phyloP scores from a whole-genome alignment of 1,284 basidiomycete genomes.

The Apiotrichum akiyoshidainum region DNA sequence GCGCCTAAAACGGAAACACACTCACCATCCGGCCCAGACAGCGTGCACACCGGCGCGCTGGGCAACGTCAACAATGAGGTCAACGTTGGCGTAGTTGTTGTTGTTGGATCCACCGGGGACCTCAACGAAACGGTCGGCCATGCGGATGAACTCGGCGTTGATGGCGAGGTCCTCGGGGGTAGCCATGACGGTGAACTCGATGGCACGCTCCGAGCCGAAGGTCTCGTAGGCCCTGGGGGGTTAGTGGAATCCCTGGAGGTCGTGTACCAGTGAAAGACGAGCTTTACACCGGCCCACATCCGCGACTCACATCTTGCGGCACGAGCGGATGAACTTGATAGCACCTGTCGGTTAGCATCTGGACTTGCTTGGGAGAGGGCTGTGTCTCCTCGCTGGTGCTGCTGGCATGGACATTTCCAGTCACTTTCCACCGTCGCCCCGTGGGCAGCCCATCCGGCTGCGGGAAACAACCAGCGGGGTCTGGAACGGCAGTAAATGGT shows the following conservation, averaged over 20 bases:
- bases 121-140: constrained; percentile 99
- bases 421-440: no score
- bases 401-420: no score
- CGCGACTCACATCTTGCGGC: neutral
- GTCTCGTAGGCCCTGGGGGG: constrained; percentile 89
- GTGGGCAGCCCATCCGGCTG: no score
- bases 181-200: constrained; percentile 99
- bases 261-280: no score
- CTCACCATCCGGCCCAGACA: constrained; percentile 96
- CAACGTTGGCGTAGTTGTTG: constrained; percentile 99
- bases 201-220: constrained; percentile 89
- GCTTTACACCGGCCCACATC: no score
- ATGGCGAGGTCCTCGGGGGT: constrained; percentile 94
- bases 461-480: no score
- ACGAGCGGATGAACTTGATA: constrained; percentile 3
- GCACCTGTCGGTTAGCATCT: neutral
- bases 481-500: no score
- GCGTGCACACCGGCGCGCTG: constrained; percentile 97
- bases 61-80: constrained; percentile 97
- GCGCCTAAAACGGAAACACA: constrained; percentile 9
- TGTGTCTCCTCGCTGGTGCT: no score
- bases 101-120: constrained; percentile 98
- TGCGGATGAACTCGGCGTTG: constrained; percentile 99
- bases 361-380: neutral
- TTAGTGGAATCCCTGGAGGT: neutral